phyloP scores from a whole-genome alignment of 176 grass and related monocot species.

The Juncus inflexus region DNA sequence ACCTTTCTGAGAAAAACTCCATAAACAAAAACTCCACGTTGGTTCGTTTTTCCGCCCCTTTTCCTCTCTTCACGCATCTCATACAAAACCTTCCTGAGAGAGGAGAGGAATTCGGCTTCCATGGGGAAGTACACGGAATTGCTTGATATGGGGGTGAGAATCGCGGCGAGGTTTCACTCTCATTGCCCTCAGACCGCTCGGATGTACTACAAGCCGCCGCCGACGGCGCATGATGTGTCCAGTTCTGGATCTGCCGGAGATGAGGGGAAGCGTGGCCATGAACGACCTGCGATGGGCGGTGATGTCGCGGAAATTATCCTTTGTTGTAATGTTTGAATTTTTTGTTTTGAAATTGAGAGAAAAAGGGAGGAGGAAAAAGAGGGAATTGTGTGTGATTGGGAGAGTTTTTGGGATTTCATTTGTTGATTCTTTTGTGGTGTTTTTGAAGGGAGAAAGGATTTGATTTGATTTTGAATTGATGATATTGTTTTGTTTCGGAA shows the following conservation, averaged over 20 bases:
- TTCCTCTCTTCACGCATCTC: conserved; percentile 1
- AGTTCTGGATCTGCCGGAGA: not conserved
- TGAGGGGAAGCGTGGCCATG: not conserved
- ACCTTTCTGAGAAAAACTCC: conserved; percentile 20
- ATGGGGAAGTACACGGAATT: conserved; percentile 42
- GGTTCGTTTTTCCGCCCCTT: not conserved
- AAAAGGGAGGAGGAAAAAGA: not conserved
- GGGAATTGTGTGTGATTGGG: too few species aligned
- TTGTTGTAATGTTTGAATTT: conserved; percentile 17
- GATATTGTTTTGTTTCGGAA: too few species aligned
- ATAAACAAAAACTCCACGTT: not conserved
- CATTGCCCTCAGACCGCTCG: conserved; percentile 61
- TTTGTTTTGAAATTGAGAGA: not conserved
- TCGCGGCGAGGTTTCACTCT: conserved; percentile 47
- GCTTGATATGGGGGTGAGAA: conserved; percentile 33
- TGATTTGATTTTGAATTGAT: too few species aligned
- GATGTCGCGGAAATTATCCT: conserved; percentile 16
- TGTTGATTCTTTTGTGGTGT: too few species aligned
- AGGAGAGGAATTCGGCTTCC: conserved; percentile 8
- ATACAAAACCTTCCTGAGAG: not conserved
- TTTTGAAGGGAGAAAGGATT: too few species aligned
- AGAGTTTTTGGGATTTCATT: too few species aligned
- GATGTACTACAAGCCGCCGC: conserved; percentile 65
- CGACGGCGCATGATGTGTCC: conserved; percentile 10
- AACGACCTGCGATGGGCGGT: not conserved